phyloP scores from a whole-genome alignment of 2,329 filamentous ascomycete species.

The Leptoxyphium fumago region DNA sequence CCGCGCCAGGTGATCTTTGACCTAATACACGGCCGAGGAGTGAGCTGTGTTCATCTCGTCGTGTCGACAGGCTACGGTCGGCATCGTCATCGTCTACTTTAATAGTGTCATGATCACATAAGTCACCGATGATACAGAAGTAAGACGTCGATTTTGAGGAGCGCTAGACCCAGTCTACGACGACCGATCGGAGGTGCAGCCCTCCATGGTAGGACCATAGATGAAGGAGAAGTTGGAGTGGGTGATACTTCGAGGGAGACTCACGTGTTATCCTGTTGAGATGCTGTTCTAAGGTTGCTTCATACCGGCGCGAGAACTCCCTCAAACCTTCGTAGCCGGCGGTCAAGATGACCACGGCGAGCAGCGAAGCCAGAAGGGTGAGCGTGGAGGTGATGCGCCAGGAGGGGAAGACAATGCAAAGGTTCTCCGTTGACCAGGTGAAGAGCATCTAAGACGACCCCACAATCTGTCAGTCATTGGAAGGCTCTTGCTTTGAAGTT shows the following conservation, averaged over 20 bases:
- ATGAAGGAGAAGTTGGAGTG: not conserved
- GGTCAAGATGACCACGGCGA: conserved; percentile 67
- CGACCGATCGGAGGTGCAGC: too few species aligned
- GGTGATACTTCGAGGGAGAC: conserved; percentile 7
- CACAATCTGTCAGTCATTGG: not conserved
- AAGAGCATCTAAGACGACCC: conserved; percentile 67
- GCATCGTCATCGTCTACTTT: not conserved
- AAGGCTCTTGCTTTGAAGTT: not conserved
- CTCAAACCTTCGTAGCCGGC: conserved; percentile 90
- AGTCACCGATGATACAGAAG: not conserved
- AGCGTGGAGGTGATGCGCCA: conserved; percentile 70
- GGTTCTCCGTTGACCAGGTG: conserved; percentile 84
- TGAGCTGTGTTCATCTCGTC: conserved; percentile 44
- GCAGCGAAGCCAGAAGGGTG: conserved; percentile 66
- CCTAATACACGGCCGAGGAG: conserved; percentile 58
- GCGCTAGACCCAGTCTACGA: too few species aligned
- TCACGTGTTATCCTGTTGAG: conserved; percentile 28
- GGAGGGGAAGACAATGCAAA: conserved; percentile 87
- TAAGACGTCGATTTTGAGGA: too few species aligned
- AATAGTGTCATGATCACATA: not conserved
- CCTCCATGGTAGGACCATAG: too few species aligned
- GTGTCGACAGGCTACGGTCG: not conserved
- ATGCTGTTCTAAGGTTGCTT: conserved; percentile 38
- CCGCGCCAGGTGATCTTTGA: conserved; percentile 36
- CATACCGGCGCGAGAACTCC: conserved; percentile 61